Percentiles rank a stretch among this genome's conserved stretches.
These are phyloP conservation scores for Caloboletus firmus DNA, from an alignment of 1,284 basidiomycete species.

Conservation along the genomic window DNA sequence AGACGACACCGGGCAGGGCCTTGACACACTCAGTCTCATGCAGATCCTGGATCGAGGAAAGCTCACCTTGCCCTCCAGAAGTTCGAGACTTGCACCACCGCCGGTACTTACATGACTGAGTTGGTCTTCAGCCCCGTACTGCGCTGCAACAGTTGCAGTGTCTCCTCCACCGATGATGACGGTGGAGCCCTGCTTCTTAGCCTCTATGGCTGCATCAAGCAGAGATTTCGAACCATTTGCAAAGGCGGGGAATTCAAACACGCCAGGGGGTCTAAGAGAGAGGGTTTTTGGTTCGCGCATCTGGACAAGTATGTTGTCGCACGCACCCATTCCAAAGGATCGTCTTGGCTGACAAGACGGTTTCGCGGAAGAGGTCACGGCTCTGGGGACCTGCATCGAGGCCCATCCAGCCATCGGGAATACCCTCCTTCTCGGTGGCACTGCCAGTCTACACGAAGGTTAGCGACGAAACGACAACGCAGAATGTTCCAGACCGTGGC, in stretches of 20 bases:
- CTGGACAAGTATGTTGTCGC: not conserved
- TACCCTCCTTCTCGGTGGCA: conserved; percentile 83
- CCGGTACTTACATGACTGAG: conserved; percentile 97
- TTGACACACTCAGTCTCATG: conserved; percentile 15
- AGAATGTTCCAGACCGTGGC: conserved; percentile 58
- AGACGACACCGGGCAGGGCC: conserved; percentile 30
- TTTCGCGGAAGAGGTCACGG: conserved; percentile 74
- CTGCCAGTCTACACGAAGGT: conserved; percentile 54
- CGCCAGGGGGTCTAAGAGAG: conserved; percentile 80
- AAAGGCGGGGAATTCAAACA: conserved; percentile 96
- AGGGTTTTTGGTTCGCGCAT: not conserved
- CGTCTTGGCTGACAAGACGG: conserved; percentile 90
- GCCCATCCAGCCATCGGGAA: conserved; percentile 94
- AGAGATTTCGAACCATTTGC: conserved; percentile 84
- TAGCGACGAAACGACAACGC: conserved; percentile 3
- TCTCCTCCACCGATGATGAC: conserved; percentile 96
- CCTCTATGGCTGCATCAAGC: conserved; percentile 86
- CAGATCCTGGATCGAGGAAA: not conserved
- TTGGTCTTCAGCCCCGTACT: conserved; percentile 81
- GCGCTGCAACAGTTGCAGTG: conserved; percentile 88
- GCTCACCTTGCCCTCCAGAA: conserved; percentile 92
- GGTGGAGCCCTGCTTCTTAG: conserved; percentile 82
- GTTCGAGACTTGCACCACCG: conserved; percentile 93
- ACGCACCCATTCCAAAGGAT: conserved; percentile 95
- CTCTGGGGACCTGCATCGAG: conserved; percentile 88